Evolutionary conservation across 2,329 filamentous ascomycete species (phyloP), one percentile per base, ranked within the genome.

Genomic region (Aspergillus luchuensis): DNA sequence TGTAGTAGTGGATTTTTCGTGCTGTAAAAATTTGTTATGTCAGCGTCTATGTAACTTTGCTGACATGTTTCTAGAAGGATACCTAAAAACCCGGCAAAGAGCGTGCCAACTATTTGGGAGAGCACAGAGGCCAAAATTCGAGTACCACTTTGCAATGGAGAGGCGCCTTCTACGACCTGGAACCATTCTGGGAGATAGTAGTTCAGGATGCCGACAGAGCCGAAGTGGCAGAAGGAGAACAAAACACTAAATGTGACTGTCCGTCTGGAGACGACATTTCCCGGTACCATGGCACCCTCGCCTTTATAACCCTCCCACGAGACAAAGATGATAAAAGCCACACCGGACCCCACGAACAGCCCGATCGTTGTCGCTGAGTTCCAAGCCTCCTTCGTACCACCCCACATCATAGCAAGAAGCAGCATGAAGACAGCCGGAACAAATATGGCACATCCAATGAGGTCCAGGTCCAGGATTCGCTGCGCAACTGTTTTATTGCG

Each of bases 231-330:
- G 41, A 45, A 45, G 38, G 38, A 41, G n/a, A 41, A 41, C 38
- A 41, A 17, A 17, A 41, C 38, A 17, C 38, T 41, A 17, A 41
- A 41, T 17, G 38, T 41, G 38, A 41, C 38, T 13, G 38, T 41
- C 23, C 49, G 23, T 33, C 49, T 11, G 43, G 38, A 3, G 2
- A 65, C 30, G 7, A 65, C 15, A 43, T 33, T 47, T 5, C 21
- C 47, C 17, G 58, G 58, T 52, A 61, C 55, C 55, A 61, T 58
- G 23, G 59, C 59, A 3, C 15, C 25, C 36, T 61, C 56, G 2
- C 56, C 56, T 23, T 51, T 28, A 41, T 55, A 58, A 8, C 33
- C 3, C n/a, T 56, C 57, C 57, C 57, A 59, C n/a, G 0, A n/a
- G n/a, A 55, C 56, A 28, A 61, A 61, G 1, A 58, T n/a, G 6